Percentiles rank a stretch among this genome's conserved stretches.
These are phyloP conservation scores for Albatrellus ellisii DNA, from an alignment of 768 basidiomycete species.

Conservation along the genomic window DNA sequence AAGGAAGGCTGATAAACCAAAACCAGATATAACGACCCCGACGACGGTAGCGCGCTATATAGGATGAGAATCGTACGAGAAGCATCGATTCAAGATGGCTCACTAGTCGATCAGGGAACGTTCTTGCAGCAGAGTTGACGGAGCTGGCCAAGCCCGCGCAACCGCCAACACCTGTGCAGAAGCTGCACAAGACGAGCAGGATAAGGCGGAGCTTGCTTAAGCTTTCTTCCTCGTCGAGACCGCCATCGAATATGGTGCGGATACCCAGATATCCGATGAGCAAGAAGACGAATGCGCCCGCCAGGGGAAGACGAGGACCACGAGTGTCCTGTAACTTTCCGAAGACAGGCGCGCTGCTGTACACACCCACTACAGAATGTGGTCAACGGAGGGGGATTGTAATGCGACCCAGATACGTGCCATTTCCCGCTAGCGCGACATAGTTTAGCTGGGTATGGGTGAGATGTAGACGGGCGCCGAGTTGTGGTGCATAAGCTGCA, in stretches of 20 bases:
- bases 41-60: conserved; percentile 56
- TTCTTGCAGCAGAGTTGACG: conserved; percentile 74
- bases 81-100: conserved; percentile 20
- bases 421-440: conserved; percentile 64
- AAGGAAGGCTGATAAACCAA: conserved; percentile 74
- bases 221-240: conserved; percentile 17
- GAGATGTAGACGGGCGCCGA: conserved; percentile 62
- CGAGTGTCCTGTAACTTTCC: conserved; percentile 64
- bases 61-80: no score
- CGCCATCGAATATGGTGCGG: conserved; percentile 47
- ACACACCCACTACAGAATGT: conserved; percentile 50
- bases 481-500: conserved; percentile 76
- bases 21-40: conserved; percentile 12
- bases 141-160: conserved; percentile 58
- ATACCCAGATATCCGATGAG: conserved; percentile 69
- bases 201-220: conserved; percentile 30
- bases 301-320: conserved; percentile 60
- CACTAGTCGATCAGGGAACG: conserved; percentile 67
- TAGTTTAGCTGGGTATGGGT: conserved; percentile 75
- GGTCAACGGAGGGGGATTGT: not conserved
- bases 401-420: no score
- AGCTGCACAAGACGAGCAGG: conserved; percentile 48
- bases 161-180: conserved; percentile 66
- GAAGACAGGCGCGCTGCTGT: conserved; percentile 63
- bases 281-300: conserved; percentile 42